Evolutionary conservation across 257 asterid species (phyloP).

Genomic region (Agastache rugosa): DNA sequence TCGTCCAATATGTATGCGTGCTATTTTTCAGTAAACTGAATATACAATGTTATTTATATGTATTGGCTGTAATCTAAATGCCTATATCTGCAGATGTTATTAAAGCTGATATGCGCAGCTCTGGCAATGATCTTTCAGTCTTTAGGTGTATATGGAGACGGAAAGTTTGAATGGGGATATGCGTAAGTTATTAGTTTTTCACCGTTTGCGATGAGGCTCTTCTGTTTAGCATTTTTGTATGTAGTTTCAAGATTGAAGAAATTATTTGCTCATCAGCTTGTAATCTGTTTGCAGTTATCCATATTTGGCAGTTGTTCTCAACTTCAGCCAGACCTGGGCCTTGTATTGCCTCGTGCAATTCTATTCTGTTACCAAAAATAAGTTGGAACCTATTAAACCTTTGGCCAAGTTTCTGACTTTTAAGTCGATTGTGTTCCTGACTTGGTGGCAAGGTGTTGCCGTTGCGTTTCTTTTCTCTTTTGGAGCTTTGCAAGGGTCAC

Average conservation of each 20-base stretch:
- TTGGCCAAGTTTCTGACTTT: slow-evolving; percentile 95
- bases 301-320: slow-evolving; percentile 86
- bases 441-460: slow-evolving; percentile 99
- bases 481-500: slow-evolving; percentile 86
- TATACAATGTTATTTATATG: slow-evolving; percentile 15
- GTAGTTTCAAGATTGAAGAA: neutral
- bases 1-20: slow-evolving; percentile 88
- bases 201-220: neutral
- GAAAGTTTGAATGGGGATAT: slow-evolving; percentile 92
- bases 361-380: slow-evolving; percentile 86
- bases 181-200: slow-evolving; percentile 65
- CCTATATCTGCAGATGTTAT: slow-evolving; percentile 72
- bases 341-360: slow-evolving; percentile 96
- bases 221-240: slow-evolving; percentile 12
- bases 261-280: slow-evolving; percentile 29
- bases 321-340: slow-evolving; percentile 99
- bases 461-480: slow-evolving; percentile 91
- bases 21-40: slow-evolving; percentile 29
- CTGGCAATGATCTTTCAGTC: slow-evolving; percentile 79
- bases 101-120: slow-evolving; percentile 92
- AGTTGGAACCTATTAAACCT: slow-evolving; percentile 92
- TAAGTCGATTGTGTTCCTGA: slow-evolving; percentile 91
- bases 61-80: slow-evolving; percentile 14
- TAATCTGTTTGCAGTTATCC: slow-evolving; percentile 81
- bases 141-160: slow-evolving; percentile 91